Evolutionary conservation across 495 filamentous ascomycete species (phyloP), one percentile per base, ranked within the genome.

Genomic region (Penicillium silybi): DNA sequence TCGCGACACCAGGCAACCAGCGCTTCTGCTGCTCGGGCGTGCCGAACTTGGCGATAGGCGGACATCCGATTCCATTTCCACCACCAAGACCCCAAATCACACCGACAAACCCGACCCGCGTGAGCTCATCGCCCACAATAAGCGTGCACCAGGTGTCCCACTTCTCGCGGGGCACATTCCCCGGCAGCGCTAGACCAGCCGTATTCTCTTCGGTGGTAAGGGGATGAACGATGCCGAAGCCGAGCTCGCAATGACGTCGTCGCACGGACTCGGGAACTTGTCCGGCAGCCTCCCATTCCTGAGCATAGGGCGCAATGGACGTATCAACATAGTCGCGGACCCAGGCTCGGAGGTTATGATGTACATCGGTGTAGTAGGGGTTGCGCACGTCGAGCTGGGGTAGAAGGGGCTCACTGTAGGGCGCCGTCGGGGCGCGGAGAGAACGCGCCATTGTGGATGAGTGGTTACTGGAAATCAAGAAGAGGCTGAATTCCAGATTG

Each of bases 11-110:
- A 9, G 79, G 79, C 20, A 82, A 62, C 70, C 73, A 82, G 26
- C 64, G 61, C 7, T 51, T 57, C 54, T 77, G 73, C 60, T 80
- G 78, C 59, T 72, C 66, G 10, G 59, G 53, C 19, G 71, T 80
- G 15, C 79, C 79, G 55, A 78, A 80, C 43, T 72, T 67, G 20
- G 76, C 75, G 57, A 81, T 61, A 11, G 77, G 76, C n/a, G 79
- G 79, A 59, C 73, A 74, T 16, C 78, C 78, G 53, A 82, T 81
- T 5, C 57, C 62, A 63, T 76, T 80, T 0, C 70, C 79, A 32
- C 73, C 78, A n/a, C 74, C 75, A 29, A 82, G 62, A 1, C 73
- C 74, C 75, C 75, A 78, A 17, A 69, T 54, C 6, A 75, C 70
- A 35, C 75, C 75, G 2, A 71, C 70, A 53, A 63, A 74, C 6